These are phyloP conservation scores for Alternaria sp. DNA, from an alignment of 2,329 filamentous ascomycete genomes.

Conservation along the genomic window DNA sequence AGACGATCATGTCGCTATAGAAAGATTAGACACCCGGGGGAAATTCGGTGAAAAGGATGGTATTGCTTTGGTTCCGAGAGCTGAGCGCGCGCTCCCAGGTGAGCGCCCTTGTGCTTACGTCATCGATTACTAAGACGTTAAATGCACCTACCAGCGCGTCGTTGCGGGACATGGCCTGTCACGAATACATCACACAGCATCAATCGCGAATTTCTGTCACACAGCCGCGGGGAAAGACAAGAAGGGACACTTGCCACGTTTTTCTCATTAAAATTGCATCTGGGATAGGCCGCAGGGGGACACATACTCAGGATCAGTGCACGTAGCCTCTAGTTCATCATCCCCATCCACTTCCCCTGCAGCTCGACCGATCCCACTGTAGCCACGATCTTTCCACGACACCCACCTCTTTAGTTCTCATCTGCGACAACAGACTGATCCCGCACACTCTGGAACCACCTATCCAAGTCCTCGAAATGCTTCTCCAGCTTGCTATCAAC, in stretches of 20 bases:
- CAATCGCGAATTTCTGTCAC: not conserved
- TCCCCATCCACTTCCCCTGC: not conserved
- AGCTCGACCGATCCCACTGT: rapidly evolving
- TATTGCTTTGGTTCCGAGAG: not conserved
- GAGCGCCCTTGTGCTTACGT: not conserved
- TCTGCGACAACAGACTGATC: not conserved
- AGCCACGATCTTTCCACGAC: not conserved
- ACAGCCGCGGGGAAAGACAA: rapidly evolving
- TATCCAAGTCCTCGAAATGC: not conserved
- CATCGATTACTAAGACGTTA: not conserved
- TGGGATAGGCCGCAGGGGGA: not conserved
- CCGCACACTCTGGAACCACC: not conserved
- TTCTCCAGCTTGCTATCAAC: not conserved
- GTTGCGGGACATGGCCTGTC: not conserved
- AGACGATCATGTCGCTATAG: rapidly evolving
- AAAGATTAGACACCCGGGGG: not conserved
- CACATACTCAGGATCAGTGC: not conserved
- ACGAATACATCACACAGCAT: not conserved
- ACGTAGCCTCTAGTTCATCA: not conserved
- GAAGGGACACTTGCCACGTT: not conserved
- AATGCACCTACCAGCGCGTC: not conserved
- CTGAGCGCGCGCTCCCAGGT: too few relatives aligned
- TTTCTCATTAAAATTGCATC: rapidly evolving
- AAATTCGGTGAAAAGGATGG: not conserved
- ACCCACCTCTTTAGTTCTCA: rapidly evolving